Conservation (phyloP, 1,139 yeast species). For the Hyphopichia fennica region DNA sequence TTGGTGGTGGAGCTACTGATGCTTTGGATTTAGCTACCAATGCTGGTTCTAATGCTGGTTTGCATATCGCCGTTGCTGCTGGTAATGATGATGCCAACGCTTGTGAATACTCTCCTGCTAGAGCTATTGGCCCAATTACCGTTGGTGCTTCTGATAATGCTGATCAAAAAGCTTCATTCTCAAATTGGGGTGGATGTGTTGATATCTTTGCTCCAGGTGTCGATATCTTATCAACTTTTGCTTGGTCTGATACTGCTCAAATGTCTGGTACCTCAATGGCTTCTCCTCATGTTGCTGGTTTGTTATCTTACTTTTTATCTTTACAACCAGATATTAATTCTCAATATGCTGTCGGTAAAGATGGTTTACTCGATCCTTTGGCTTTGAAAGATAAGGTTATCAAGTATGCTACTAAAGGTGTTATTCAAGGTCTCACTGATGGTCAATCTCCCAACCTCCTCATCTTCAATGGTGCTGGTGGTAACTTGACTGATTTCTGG, state of each 20-base stretch:
- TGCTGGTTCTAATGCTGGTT: constrained; percentile 79
- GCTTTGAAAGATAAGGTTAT: constrained; percentile 36
- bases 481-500: constrained; percentile 6
- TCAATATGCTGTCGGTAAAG: constrained; percentile 38
- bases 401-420: constrained; percentile 37
- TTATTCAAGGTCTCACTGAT: constrained; percentile 32
- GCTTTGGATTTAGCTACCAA: constrained; percentile 80
- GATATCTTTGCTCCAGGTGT: constrained; percentile 86
- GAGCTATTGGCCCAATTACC: constrained; percentile 72
- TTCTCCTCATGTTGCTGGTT: constrained; percentile 94
- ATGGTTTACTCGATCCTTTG: constrained; percentile 26
- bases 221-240: constrained; percentile 79
- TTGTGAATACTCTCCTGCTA: constrained; percentile 80
- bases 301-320: constrained; percentile 84
- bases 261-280: constrained; percentile 99
- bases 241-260: constrained; percentile 85
- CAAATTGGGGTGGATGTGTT: constrained; percentile 83
- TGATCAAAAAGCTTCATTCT: constrained; percentile 76
- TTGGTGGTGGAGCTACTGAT: constrained; percentile 86
- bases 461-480: constrained; percentile 34
- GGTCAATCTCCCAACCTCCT: constrained; percentile 46
- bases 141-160: constrained; percentile 82
- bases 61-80: constrained; percentile 86
- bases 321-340: constrained; percentile 86
- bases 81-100: constrained; percentile 88